Percentiles rank a stretch among this genome's conserved stretches.
Conservation (phyloP, 2,329 filamentous ascomycete genomes). For the Aciculosporium take region DNA sequence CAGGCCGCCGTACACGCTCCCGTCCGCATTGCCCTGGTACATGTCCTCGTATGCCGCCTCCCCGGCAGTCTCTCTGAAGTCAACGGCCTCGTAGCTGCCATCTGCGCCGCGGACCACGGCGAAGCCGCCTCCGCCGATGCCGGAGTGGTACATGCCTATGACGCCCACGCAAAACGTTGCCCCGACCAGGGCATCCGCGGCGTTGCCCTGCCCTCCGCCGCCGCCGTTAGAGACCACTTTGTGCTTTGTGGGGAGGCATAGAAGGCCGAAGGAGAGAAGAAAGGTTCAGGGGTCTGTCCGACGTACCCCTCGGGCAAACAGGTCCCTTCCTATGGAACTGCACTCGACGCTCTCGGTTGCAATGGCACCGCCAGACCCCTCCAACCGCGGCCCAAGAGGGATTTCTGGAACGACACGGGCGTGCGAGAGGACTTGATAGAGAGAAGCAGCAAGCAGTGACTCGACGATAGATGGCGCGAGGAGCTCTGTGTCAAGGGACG, state of each 20-base stretch:
- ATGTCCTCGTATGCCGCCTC: constrained; percentile 71
- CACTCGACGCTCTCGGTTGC: constrained; percentile 57
- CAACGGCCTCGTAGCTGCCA: constrained; percentile 72
- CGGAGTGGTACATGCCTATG: constrained; percentile 63
- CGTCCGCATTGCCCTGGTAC: constrained; percentile 57
- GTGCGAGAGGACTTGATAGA: constrained; percentile 3
- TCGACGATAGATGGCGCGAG: neutral
- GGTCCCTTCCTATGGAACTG: constrained; percentile 51
- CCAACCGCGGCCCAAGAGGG: constrained; percentile 10
- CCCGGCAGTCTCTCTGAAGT: constrained; percentile 82
- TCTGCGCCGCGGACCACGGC: constrained; percentile 60
- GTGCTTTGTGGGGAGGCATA: no score
- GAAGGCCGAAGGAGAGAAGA: neutral
- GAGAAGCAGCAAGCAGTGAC: constrained; percentile 1
- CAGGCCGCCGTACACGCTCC: constrained; percentile 58
- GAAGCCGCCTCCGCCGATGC: constrained; percentile 85
- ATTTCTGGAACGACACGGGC: constrained; percentile 9
- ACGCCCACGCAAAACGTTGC: constrained; percentile 65
- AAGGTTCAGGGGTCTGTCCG: no score
- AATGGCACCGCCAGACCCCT: constrained; percentile 42
- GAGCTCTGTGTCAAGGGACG: neutral
- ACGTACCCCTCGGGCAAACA: constrained; percentile 39
- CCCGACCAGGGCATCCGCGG: constrained; percentile 61
- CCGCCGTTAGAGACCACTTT: no score
- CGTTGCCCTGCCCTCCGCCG: constrained; percentile 42